Evolutionary conservation across 768 basidiomycete genomes (phyloP).

Genomic region (Podaxis sp.): DNA sequence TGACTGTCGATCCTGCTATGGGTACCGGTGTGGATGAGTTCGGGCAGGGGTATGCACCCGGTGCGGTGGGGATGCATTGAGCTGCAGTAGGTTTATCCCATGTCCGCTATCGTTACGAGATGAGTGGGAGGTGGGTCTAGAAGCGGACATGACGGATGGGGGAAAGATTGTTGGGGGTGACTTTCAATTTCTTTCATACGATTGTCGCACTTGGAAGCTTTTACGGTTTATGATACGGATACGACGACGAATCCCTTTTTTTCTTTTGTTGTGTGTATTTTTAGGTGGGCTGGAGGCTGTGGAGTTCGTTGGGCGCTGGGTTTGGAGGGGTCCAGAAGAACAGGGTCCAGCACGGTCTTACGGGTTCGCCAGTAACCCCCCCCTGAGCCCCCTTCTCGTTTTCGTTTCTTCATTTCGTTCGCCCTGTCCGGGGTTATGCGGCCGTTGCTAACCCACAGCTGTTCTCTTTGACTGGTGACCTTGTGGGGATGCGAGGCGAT

Average conservation of each 20-base stretch:
- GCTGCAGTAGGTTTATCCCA: background rate
- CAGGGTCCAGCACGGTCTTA: no score
- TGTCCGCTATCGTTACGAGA: background rate
- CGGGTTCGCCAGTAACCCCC: no score
- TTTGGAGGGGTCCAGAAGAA: no score
- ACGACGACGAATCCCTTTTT: background rate
- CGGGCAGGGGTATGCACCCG: background rate
- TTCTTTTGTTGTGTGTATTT: background rate
- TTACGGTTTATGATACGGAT: background rate
- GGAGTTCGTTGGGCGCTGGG: background rate
- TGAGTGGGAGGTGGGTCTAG: background rate
- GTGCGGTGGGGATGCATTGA: slow-evolving; percentile 2
- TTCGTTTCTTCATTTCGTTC: no score
- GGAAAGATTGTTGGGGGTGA: background rate
- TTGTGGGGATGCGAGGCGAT: no score
- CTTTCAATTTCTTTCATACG: background rate
- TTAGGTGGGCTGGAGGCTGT: background rate
- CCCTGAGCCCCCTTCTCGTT: no score
- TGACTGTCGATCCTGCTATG: background rate
- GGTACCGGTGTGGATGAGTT: background rate
- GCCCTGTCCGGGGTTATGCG: no score
- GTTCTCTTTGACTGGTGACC: no score
- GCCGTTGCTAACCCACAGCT: no score
- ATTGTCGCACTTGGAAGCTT: background rate
- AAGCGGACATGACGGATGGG: background rate